Percentiles rank a stretch among this genome's conserved stretches.
phyloP scores from a whole-genome alignment of 495 filamentous ascomycete genomes.

The Platismatia glauca region DNA sequence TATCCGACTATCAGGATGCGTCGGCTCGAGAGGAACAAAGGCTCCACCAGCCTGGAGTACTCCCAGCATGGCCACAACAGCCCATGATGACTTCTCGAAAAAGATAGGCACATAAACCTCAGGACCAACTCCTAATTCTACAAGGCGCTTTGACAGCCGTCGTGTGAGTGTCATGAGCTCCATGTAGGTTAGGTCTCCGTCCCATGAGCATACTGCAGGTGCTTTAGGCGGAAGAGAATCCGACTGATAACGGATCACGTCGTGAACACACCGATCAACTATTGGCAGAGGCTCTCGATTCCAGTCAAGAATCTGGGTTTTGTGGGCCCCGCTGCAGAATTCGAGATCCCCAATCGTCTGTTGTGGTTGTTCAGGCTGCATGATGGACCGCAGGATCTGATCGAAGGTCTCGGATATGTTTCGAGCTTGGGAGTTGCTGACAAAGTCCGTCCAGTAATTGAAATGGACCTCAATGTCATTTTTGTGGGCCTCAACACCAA shows the following conservation, averaged over 20 bases:
- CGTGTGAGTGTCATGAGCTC: slow-evolving; percentile 26
- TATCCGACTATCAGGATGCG: slow-evolving; percentile 29
- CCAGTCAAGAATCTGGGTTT: slow-evolving; percentile 32
- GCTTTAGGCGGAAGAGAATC: slow-evolving; percentile 7
- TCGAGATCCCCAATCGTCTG: slow-evolving; percentile 30
- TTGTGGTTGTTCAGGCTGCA: slow-evolving; percentile 4
- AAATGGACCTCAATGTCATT: slow-evolving; percentile 32
- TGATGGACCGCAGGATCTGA: slow-evolving; percentile 30
- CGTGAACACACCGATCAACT: slow-evolving; percentile 31
- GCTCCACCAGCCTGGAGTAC: slow-evolving; percentile 30
- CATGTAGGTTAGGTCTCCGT: slow-evolving; percentile 19
- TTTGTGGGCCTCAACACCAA: slow-evolving; percentile 45
- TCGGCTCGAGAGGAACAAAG: slow-evolving; percentile 37
- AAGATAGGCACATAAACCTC: slow-evolving; percentile 26
- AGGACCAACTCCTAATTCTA: slow-evolving; percentile 18
- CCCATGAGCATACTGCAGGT: slow-evolving; percentile 22
- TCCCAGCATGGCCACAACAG: slow-evolving; percentile 26
- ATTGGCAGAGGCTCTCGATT: slow-evolving; percentile 28
- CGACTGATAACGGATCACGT: slow-evolving; percentile 30
- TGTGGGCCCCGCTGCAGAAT: slow-evolving; percentile 28
- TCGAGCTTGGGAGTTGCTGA: slow-evolving; percentile 32
- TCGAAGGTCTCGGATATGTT: slow-evolving; percentile 35
- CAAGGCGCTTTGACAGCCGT: slow-evolving; percentile 17
- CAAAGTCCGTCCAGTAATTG: slow-evolving; percentile 31
- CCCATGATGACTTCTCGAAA: slow-evolving; percentile 29